phyloP scores from a whole-genome alignment of 352 stramenopile genomes.

The Discostella stelligera region DNA sequence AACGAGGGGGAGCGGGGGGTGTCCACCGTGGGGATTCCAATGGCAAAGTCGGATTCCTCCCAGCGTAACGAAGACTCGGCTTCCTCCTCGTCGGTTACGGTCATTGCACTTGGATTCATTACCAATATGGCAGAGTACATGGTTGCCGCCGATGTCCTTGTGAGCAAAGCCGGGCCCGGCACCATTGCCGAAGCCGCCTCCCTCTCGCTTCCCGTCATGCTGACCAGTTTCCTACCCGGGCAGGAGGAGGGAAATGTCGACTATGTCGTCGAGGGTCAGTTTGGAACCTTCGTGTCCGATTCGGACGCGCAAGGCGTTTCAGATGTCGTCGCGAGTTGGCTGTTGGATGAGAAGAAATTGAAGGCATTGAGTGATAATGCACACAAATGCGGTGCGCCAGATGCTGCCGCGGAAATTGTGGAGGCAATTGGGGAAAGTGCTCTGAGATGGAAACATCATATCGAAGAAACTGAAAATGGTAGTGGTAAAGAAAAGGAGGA shows the following conservation, averaged over 20 bases:
- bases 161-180: slow-evolving; percentile 81
- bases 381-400: slow-evolving; percentile 55
- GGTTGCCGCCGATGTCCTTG: slow-evolving; percentile 79
- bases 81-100: slow-evolving; percentile 34
- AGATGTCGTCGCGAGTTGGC: slow-evolving; percentile 70
- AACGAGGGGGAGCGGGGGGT: slow-evolving; percentile 7
- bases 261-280: slow-evolving; percentile 74
- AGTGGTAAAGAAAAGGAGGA: background rate
- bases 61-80: background rate
- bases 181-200: slow-evolving; percentile 80
- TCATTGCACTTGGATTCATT: slow-evolving; percentile 77
- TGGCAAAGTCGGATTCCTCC: background rate
- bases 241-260: slow-evolving; percentile 84
- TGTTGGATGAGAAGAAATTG: slow-evolving; percentile 63
- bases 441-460: slow-evolving; percentile 71
- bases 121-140: slow-evolving; percentile 82
- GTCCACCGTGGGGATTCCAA: background rate
- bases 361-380: slow-evolving; percentile 63
- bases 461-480: slow-evolving; percentile 34
- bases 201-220: slow-evolving; percentile 78
- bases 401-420: slow-evolving; percentile 76
- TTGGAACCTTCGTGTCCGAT: slow-evolving; percentile 69
- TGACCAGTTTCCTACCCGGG: slow-evolving; percentile 81
- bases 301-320: slow-evolving; percentile 63
- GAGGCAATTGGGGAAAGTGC: slow-evolving; percentile 69